A percentile compares a stretch with the other conserved stretches of the same genome.
These are phyloP conservation scores for Andrographis paniculata DNA, from an alignment of 305 asterid genomes.

Conservation along the genomic window DNA sequence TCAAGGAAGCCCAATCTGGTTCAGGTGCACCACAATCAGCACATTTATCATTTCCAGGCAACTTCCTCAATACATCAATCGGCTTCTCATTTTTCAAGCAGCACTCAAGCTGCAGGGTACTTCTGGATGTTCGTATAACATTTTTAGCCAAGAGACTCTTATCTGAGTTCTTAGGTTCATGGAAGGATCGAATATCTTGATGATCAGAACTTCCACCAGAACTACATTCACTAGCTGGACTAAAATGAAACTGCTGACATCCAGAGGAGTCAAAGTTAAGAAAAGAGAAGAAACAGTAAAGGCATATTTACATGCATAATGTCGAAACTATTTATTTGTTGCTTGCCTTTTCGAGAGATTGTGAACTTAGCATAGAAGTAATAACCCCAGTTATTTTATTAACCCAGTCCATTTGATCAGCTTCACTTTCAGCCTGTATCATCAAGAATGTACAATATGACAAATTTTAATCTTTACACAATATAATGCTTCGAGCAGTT, in stretches of 20 bases:
- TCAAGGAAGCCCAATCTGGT: conserved; percentile 97
- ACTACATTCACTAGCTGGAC: conserved; percentile 52
- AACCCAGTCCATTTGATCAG: conserved; percentile 65
- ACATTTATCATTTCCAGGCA: conserved; percentile 90
- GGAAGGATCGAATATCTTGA: conserved; percentile 29
- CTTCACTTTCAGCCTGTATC: conserved; percentile 55
- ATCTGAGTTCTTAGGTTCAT: conserved; percentile 35
- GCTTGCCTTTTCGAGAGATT: conserved; percentile 51
- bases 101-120: conserved; percentile 34
- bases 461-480: not conserved
- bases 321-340: conserved; percentile 8
- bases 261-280: conserved; percentile 18
- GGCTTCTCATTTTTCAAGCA: conserved; percentile 41
- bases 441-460: conserved; percentile 10
- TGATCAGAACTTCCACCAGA: conserved; percentile 49
- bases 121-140: conserved; percentile 48
- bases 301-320: not conserved
- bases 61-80: conserved; percentile 45
- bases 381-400: conserved; percentile 64
- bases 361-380: conserved; percentile 51
- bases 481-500: too few relatives aligned
- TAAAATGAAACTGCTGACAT: conserved; percentile 38
- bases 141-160: conserved; percentile 40
- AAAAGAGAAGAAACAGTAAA: conserved; percentile 7
- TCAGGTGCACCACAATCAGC: conserved; percentile 94